A percentile compares a stretch with the other conserved stretches of the same genome.
These are phyloP conservation scores for Simplicillium sp. DNA, from an alignment of 2,329 filamentous ascomycete species.

Conservation along the genomic window DNA sequence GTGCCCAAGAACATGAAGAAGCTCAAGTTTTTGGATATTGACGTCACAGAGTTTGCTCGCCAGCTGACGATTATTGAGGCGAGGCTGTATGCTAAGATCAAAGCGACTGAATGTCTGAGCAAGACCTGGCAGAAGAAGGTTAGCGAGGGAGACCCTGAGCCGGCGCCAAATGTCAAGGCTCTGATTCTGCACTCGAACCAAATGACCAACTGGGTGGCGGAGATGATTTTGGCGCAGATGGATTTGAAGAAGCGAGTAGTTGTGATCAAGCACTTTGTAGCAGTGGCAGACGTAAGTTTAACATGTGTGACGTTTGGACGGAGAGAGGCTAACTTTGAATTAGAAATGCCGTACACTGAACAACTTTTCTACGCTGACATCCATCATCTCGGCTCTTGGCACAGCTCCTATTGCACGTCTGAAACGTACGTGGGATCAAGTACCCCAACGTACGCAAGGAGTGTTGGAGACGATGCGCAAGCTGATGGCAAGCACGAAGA, in stretches of 20 bases:
- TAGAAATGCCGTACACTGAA: conserved; percentile 90
- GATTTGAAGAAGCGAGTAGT: conserved; percentile 95
- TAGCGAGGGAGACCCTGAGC: conserved; percentile 68
- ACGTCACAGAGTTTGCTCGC: conserved; percentile 90
- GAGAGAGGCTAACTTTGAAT: conserved; percentile 7
- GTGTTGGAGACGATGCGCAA: conserved; percentile 85
- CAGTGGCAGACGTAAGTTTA: conserved; percentile 78
- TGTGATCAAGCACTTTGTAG: conserved; percentile 97
- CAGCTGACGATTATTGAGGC: conserved; percentile 97
- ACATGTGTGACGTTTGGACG: not conserved
- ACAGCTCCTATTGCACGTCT: conserved; percentile 93
- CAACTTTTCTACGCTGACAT: conserved; percentile 95
- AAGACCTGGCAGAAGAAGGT: conserved; percentile 99
- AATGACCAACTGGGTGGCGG: conserved; percentile 97
- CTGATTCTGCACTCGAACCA: conserved; percentile 97
- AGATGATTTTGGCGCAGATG: conserved; percentile 93
- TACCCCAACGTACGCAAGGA: conserved; percentile 72
- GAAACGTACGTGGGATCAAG: conserved; percentile 87
- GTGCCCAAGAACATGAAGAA: conserved; percentile 99
- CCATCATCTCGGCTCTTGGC: conserved; percentile 90
- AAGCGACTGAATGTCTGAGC: conserved; percentile 89
- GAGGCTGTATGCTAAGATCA: conserved; percentile 88
- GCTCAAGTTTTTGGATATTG: conserved; percentile 95
- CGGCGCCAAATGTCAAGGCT: conserved; percentile 88
- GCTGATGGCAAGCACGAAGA: conserved; percentile 95